Conservation (phyloP, 495 filamentous ascomycete genomes). For the Penicillium salamii region DNA sequence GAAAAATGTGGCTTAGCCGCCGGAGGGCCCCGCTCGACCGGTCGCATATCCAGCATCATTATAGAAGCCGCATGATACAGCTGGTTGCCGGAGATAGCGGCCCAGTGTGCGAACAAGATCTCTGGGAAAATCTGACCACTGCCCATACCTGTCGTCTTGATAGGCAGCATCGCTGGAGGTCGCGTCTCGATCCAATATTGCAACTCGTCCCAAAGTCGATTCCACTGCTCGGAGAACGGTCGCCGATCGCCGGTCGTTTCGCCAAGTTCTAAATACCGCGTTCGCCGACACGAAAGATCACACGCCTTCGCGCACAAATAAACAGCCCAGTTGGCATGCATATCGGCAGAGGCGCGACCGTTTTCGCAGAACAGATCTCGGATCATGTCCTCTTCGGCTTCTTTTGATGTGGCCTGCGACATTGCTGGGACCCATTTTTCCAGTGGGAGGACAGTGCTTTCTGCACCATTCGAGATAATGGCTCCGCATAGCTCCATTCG, state of each 20-base stretch:
- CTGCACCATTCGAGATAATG: conserved; percentile 36
- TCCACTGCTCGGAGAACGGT: conserved; percentile 26
- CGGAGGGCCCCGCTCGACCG: conserved; percentile 18
- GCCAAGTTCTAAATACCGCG: conserved; percentile 27
- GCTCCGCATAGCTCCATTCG: conserved; percentile 44
- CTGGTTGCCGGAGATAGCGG: conserved; percentile 45
- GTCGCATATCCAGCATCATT: conserved; percentile 35
- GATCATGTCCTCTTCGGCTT: conserved; percentile 19
- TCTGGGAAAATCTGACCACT: conserved; percentile 31
- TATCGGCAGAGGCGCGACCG: conserved; percentile 20
- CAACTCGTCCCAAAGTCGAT: conserved; percentile 35
- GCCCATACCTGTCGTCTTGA: conserved; percentile 24
- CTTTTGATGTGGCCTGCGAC: conserved; percentile 12
- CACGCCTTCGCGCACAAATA: conserved; percentile 37
- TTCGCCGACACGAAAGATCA: conserved; percentile 28
- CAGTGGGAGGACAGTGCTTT: conserved; percentile 31
- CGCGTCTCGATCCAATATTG: conserved; percentile 34
- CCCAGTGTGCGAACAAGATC: conserved; percentile 37
- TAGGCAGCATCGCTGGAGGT: conserved; percentile 33
- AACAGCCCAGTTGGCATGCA: conserved; percentile 42
- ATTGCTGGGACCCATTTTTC: conserved; percentile 31
- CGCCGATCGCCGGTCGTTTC: conserved; percentile 18
- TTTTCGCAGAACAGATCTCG: conserved; percentile 22
- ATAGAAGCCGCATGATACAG: conserved; percentile 41
- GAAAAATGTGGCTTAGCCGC: conserved; percentile 21